Evolutionary conservation across 2,329 filamentous ascomycete species (phyloP).

Genomic region (Aspergillus luchuensis): DNA sequence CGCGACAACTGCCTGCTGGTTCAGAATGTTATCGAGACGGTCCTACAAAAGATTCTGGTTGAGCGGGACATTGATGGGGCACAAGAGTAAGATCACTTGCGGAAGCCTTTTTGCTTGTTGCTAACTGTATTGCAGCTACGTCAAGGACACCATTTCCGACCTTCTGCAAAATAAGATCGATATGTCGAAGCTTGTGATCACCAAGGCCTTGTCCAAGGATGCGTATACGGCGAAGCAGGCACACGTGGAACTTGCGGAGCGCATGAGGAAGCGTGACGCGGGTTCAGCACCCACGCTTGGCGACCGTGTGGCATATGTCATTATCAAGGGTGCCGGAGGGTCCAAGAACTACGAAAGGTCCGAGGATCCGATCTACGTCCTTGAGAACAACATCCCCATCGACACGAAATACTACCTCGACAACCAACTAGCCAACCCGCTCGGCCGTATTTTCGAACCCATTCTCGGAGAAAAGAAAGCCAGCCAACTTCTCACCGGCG

Average conservation of each 20-base stretch:
- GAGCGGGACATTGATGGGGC: conserved; percentile 87
- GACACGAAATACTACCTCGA: conserved; percentile 99
- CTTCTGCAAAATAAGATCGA: conserved; percentile 96
- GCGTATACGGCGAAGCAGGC: conserved; percentile 92
- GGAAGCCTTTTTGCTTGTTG: conserved; percentile 3
- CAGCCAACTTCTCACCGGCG: conserved; percentile 80
- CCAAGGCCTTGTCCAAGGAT: conserved; percentile 89
- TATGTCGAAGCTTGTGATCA: conserved; percentile 99
- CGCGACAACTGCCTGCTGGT: conserved; percentile 95
- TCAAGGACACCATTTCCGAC: conserved; percentile 94
- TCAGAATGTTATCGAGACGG: conserved; percentile 96
- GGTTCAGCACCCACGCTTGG: conserved; percentile 90
- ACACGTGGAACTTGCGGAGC: conserved; percentile 89
- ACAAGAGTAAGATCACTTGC: conserved; percentile 71
- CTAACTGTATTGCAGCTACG: conserved; percentile 67
- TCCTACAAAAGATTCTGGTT: conserved; percentile 91
- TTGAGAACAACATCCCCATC: conserved; percentile 96
- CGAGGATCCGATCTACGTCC: conserved; percentile 93
- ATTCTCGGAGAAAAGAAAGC: conserved; percentile 94
- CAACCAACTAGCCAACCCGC: conserved; percentile 93
- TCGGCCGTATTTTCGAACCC: conserved; percentile 94
- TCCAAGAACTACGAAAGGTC: conserved; percentile 97
- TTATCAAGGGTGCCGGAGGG: conserved; percentile 85
- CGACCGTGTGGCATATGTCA: conserved; percentile 97
- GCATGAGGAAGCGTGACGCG: conserved; percentile 95